A percentile compares a stretch with the other conserved stretches of the same genome.
Conservation (phyloP, 352 stramenopile species). For the Globisporangium yorkense region DNA sequence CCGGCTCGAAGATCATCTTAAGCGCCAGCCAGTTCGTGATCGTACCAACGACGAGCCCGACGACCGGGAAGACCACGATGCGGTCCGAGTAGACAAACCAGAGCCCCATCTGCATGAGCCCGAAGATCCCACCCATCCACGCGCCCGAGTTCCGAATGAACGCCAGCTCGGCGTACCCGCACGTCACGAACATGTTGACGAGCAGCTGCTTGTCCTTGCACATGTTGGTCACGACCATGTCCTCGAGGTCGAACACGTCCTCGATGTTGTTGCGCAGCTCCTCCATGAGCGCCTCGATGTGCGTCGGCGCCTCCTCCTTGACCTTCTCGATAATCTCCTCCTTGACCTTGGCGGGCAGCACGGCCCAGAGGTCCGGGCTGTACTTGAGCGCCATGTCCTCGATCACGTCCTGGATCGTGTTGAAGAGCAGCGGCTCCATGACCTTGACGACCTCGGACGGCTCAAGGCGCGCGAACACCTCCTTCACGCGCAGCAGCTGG, state of each 20-base stretch:
- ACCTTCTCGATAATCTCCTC: constrained; percentile 93
- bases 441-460: constrained; percentile 87
- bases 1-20: constrained; percentile 91
- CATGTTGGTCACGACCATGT: constrained; percentile 94
- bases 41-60: constrained; percentile 94
- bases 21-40: constrained; percentile 97
- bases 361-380: constrained; percentile 77
- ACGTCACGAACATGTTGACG: constrained; percentile 94
- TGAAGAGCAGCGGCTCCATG: constrained; percentile 90
- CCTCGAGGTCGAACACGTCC: constrained; percentile 94
- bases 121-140: constrained; percentile 89
- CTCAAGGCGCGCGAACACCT: constrained; percentile 91
- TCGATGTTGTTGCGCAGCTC: constrained; percentile 94
- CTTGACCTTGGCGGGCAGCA: constrained; percentile 75
- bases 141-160: constrained; percentile 91
- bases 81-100: constrained; percentile 83
- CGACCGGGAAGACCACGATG: constrained; percentile 86
- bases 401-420: constrained; percentile 83
- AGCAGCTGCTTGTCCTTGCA: constrained; percentile 93
- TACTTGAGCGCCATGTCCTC: constrained; percentile 89
- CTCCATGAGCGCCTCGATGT: constrained; percentile 93
- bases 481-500: constrained; percentile 90
- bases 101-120: constrained; percentile 84
- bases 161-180: constrained; percentile 86
- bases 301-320: constrained; percentile 88